Evolutionary conservation across 2,329 filamentous ascomycete genomes (phyloP).

Genomic region (Xylaria digitata): DNA sequence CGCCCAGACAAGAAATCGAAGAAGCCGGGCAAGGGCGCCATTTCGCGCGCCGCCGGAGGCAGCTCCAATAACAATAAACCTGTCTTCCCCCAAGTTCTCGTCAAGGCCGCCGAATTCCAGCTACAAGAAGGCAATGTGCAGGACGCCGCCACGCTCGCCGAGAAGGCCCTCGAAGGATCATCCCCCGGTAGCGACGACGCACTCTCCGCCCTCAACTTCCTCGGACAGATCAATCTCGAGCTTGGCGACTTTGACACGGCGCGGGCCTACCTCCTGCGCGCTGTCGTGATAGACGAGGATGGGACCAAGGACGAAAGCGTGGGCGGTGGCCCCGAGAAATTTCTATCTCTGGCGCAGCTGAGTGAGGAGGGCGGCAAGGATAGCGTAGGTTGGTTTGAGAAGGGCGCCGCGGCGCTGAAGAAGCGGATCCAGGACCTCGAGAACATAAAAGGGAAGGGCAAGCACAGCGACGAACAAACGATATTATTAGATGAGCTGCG

Average conservation of each 20-base stretch:
- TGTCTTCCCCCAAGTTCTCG: slow-evolving; percentile 48
- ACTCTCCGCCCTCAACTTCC: slow-evolving; percentile 76
- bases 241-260: slow-evolving; percentile 83
- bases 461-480: slow-evolving; percentile 49
- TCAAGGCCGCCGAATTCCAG: slow-evolving; percentile 50
- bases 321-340: slow-evolving; percentile 92
- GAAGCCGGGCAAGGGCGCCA: slow-evolving; percentile 45
- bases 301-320: slow-evolving; percentile 75
- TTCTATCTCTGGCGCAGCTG: slow-evolving; percentile 92
- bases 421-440: slow-evolving; percentile 75
- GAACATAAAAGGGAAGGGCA: slow-evolving; percentile 50
- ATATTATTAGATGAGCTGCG: slow-evolving; percentile 73
- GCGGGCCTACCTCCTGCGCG: slow-evolving; percentile 75
- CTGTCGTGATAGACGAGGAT: slow-evolving; percentile 80
- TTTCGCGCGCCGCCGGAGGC: slow-evolving; percentile 41
- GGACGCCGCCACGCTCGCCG: slow-evolving; percentile 47
- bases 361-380: slow-evolving; percentile 76
- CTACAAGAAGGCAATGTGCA: slow-evolving; percentile 49
- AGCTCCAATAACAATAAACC: slow-evolving; percentile 43
- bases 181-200: slow-evolving; percentile 58
- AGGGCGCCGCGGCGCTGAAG: slow-evolving; percentile 78
- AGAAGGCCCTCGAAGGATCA: slow-evolving; percentile 48
- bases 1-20: slow-evolving; percentile 51
- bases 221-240: slow-evolving; percentile 86
- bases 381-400: slow-evolving; percentile 75